Conservation (phyloP, 108 stramenopile genomes). For the Chaetoceros tenuissimus region DNA sequence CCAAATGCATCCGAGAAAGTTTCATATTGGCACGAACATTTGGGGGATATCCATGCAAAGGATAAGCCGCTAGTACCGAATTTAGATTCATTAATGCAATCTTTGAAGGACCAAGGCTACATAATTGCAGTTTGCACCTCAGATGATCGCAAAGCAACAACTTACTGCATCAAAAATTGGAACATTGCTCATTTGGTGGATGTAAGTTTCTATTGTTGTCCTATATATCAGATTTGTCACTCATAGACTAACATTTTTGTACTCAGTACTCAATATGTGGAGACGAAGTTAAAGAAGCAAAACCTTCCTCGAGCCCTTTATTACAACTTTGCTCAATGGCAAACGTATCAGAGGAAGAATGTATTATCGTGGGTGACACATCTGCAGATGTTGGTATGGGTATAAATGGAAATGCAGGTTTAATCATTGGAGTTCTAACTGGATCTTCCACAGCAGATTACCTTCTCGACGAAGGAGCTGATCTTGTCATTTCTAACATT, state of each 20-base stretch:
- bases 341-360: slow-evolving; percentile 18
- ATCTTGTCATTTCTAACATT: slow-evolving; percentile 32
- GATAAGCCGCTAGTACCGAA: slow-evolving; percentile 37
- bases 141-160: slow-evolving; percentile 37
- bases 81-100: slow-evolving; percentile 21
- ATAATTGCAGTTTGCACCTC: slow-evolving; percentile 42
- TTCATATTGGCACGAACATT: slow-evolving; percentile 32
- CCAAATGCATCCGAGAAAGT: slow-evolving; percentile 12
- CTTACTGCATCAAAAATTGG: slow-evolving; percentile 28
- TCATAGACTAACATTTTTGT: background rate
- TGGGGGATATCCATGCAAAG: slow-evolving; percentile 35
- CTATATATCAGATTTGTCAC: background rate
- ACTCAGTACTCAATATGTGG: slow-evolving; percentile 18
- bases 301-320: slow-evolving; percentile 37
- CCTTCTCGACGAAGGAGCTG: slow-evolving; percentile 36
- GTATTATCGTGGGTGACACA: slow-evolving; percentile 56
- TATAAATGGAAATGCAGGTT: slow-evolving; percentile 22
- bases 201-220: background rate
- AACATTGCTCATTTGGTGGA: slow-evolving; percentile 13
- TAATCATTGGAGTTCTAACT: slow-evolving; percentile 45
- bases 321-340: slow-evolving; percentile 21
- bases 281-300: slow-evolving; percentile 35
- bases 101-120: slow-evolving; percentile 20
- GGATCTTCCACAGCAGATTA: slow-evolving; percentile 39
- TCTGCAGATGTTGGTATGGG: slow-evolving; percentile 42